Percentiles rank a stretch among this genome's conserved stretches.
phyloP scores from a whole-genome alignment of 1,284 basidiomycete species.

The Inonotus hispidus region DNA sequence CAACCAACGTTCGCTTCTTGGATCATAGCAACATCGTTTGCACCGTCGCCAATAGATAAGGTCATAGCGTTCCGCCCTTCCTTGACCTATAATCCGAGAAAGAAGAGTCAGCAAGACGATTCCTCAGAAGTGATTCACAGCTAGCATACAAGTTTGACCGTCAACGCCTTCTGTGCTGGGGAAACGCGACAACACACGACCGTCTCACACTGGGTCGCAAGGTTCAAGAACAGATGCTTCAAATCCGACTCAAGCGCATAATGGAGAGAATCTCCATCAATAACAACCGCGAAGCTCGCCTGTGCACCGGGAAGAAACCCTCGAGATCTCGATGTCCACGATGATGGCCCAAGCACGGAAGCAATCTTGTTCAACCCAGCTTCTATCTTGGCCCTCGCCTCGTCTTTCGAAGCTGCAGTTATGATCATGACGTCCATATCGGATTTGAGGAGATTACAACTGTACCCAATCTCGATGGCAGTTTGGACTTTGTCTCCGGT shows the following conservation, averaged over 20 bases:
- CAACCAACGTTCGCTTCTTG: constrained; percentile 98
- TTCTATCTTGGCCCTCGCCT: constrained; percentile 84
- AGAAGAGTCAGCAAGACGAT: not conserved
- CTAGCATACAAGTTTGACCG: constrained; percentile 77
- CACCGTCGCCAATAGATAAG: constrained; percentile 93
- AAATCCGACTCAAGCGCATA: constrained; percentile 76
- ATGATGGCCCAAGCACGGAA: constrained; percentile 65
- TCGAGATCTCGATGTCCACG: constrained; percentile 48
- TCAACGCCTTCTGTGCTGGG: constrained; percentile 93
- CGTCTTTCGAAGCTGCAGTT: constrained; percentile 74
- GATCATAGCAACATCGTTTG: constrained; percentile 96
- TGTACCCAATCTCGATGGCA: constrained; percentile 94
- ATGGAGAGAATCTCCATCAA: constrained; percentile 90
- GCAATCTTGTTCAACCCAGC: constrained; percentile 94
- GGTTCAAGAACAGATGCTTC: constrained; percentile 83
- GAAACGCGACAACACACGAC: constrained; percentile 97
- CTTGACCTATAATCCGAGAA: constrained; percentile 68
- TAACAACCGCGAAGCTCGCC: constrained; percentile 87
- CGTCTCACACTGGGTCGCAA: constrained; percentile 94
- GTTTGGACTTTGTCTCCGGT: constrained; percentile 97
- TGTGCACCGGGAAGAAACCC: constrained; percentile 65
- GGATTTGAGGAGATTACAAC: constrained; percentile 87
- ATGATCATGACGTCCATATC: constrained; percentile 97
- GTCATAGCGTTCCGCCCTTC: constrained; percentile 96
- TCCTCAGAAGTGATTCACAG: constrained; percentile 7